Evolutionary conservation across 2,329 filamentous ascomycete species (phyloP).

Genomic region (Aureobasidium sp.): DNA sequence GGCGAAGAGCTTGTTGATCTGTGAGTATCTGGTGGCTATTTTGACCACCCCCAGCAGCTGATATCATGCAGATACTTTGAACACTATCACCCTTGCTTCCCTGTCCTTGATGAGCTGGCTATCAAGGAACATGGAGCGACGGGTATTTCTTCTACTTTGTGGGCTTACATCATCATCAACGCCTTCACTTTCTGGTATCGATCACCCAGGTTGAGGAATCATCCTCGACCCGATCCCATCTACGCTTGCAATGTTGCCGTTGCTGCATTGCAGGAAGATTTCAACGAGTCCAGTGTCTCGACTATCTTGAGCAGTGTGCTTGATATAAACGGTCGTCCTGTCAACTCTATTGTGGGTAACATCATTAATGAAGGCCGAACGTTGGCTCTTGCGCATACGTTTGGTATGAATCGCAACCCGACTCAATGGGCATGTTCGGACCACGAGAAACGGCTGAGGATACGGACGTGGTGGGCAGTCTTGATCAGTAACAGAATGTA

Average conservation of each 20-base stretch:
- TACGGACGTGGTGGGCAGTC: constrained; percentile 49
- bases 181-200: not conserved
- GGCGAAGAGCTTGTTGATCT: not conserved
- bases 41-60: not conserved
- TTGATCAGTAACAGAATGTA: constrained; percentile 40
- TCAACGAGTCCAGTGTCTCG: constrained; percentile 31
- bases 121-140: constrained; percentile 1
- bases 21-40: not conserved
- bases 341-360: constrained; percentile 33
- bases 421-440: constrained; percentile 43
- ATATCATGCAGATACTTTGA: constrained; percentile 30
- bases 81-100: constrained; percentile 30
- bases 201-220: not conserved
- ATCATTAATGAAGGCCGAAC: constrained; percentile 46
- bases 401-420: constrained; percentile 48
- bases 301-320: constrained; percentile 33
- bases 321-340: constrained; percentile 34
- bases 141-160: not conserved
- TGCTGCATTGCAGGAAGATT: constrained; percentile 34
- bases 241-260: constrained; percentile 37
- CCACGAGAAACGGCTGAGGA: constrained; percentile 43
- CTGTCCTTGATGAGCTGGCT: constrained; percentile 29
- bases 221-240: constrained; percentile 26
- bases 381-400: constrained; percentile 46
- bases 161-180: constrained; percentile 5